Base-by-base conservation (phyloP, 2,329 filamentous ascomycete genomes). In the Fusarium sp. region DNA sequence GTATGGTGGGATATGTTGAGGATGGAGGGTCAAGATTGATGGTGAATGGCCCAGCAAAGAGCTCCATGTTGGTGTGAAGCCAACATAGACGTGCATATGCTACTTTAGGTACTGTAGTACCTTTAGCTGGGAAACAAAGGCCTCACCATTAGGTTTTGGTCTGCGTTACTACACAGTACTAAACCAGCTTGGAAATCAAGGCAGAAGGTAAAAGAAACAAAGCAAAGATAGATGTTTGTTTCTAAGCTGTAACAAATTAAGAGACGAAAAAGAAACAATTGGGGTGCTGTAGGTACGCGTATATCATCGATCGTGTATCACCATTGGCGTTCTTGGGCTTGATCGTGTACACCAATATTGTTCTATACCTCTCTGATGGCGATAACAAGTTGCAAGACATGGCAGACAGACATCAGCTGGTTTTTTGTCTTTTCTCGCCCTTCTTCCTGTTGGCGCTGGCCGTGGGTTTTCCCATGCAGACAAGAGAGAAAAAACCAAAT, bases 21-120 rank as follows among this genome's bases (percentile, higher is more conserved):
- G 60, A 61, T 69, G 73, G 70, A 69, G 72, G 75, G 66, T 65
- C 65, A 66, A 48, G 26, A n/a, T 56, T 53, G 61, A 61, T 36
- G 67, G 62, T 71, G 66, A 75, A 72, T 76, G 67, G 66, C 32
- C 39, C 53, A 39, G 45, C n/a, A 45, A 24, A 32, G 51, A 69
- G 50, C 63, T 63, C 60, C 36, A 70, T 61, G 35, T 44, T 61
- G 50, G 64, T 72, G 65, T 64, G 69, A 53, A 55, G 55, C 32
- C 54, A 54, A 57, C 60, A 55, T 57, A 70, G 57, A 53, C 58
- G 26, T 70, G 47, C 60, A 63, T 58, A 50, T 48, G 45, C 45
- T 48, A 48, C 45, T 47, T 35, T 35, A 35, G 32, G 32, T 35
- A n/a, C n/a, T n/a, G n/a, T n/a, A 35, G 32, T 35, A 17, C 32